phyloP scores from a whole-genome alignment of 1,284 basidiomycete species.

The Ceratobasidium sp. region DNA sequence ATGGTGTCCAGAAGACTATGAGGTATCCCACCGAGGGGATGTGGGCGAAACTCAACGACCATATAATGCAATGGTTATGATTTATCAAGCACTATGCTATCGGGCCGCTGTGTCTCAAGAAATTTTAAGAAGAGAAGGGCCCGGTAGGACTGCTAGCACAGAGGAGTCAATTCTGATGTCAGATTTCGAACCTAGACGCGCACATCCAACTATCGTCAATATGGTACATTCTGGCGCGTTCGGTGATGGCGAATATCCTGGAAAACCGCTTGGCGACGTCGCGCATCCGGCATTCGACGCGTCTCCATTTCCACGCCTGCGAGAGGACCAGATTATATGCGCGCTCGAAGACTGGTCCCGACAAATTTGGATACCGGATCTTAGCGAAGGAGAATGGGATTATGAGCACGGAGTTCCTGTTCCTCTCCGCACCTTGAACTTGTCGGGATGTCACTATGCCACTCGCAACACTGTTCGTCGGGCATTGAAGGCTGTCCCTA shows the following conservation, averaged over 20 bases:
- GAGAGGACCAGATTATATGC: conserved; percentile 19
- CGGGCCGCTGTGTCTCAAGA: conserved; percentile 26
- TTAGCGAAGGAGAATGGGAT: conserved; percentile 1
- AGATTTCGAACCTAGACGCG: not conserved
- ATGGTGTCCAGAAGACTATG: not conserved
- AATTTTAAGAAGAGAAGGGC: not conserved
- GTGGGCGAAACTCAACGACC: no score
- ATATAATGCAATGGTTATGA: not conserved
- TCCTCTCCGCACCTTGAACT: conserved; percentile 26
- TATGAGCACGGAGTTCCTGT: not conserved
- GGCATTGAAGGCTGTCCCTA: conserved; percentile 24
- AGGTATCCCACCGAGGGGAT: not conserved
- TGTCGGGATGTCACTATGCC: conserved; percentile 32
- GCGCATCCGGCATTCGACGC: conserved; percentile 38
- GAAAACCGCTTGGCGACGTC: conserved; percentile 19
- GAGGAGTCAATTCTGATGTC: not conserved
- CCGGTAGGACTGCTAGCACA: not conserved
- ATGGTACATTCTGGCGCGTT: not conserved
- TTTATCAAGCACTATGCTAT: conserved; percentile 35
- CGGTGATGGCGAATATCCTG: conserved; percentile 6
- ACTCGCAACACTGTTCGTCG: conserved; percentile 30
- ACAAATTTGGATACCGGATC: conserved; percentile 30
- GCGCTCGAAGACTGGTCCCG: conserved; percentile 28
- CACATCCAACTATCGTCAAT: not conserved
- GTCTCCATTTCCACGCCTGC: conserved; percentile 21